Base-by-base conservation (phyloP, 768 basidiomycete genomes). In the Chalciporus piperatus region DNA sequence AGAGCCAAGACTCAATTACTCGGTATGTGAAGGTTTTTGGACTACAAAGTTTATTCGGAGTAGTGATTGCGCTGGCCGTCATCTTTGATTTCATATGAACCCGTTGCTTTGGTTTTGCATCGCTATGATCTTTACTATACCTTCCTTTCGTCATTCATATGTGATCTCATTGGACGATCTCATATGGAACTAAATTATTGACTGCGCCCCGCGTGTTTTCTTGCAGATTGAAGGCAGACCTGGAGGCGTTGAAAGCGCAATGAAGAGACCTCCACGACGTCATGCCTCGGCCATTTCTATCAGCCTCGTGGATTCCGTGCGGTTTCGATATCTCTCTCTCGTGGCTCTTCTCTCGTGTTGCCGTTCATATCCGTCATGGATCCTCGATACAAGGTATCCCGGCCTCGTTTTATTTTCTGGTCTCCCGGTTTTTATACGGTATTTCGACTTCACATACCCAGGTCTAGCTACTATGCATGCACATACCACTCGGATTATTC, bases 11-110 rank as follows among this genome's bases (percentile, higher is more conserved):
- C 62, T 79, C 83, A 52, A 84, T 91, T 50, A 83, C 83, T 62
- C 81, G 85, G 89, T 92, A 87, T 72, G 87, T 83, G 63, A 74
- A 71, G 63, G 71, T 80, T 59, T 83, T 82, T 70, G 74, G 77
- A 60, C 70, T 81, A 59, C 81, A 83, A 68, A 75, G 77, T 64
- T 79, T 82, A 56, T 66, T 79, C 56, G 76, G 75, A 60, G 76
- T 73, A 54, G 64, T 77, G 50, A 65, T 77, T 58, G 75, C 78
- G 63, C 74, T 82, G 68, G 80, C 73, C 68, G 75, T 79, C 63
- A 73, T 83, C 56, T 80, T 78, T 63, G 75, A 76, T 57, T 72
- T 80, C 63, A 68, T 75, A 64, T 81, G 66, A 77, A 61, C 57
- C 65, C 41, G 25, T 56, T 48, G 13, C 44, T 54, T 65, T 52